phyloP scores from a whole-genome alignment of 108 stramenopile genomes.

The Conticribra weissflogii region DNA sequence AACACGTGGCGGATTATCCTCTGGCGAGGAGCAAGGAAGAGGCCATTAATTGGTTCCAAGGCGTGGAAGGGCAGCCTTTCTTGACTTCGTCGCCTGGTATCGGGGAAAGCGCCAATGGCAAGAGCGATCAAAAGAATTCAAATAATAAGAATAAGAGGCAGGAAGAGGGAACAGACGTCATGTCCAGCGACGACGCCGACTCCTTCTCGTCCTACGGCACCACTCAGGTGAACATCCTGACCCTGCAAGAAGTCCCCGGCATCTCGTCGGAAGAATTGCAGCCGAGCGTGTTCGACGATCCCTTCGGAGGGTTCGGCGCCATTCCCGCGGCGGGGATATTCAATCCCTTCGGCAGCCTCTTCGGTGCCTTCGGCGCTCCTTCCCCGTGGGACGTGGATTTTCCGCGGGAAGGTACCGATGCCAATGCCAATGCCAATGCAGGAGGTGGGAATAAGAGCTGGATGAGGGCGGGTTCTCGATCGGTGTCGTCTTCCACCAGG shows the following conservation, averaged over 20 bases:
- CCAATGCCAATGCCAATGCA: not conserved
- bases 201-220: conserved; percentile 42
- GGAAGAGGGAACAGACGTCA: not conserved
- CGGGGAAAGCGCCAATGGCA: not conserved
- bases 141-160: conserved; percentile 4
- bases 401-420: not conserved
- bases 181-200: not conserved
- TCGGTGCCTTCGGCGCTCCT: no score
- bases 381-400: no score
- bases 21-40: conserved; percentile 31
- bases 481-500: conserved; percentile 31
- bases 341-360: conserved; percentile 42
- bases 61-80: not conserved
- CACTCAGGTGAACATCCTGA: conserved; percentile 40
- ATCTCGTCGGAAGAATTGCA: conserved; percentile 2
- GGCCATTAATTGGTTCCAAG: conserved; percentile 37
- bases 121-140: conserved; percentile 3
- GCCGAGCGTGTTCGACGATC: conserved; percentile 25
- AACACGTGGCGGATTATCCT: conserved; percentile 46
- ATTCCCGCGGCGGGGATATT: conserved; percentile 25
- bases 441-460: conserved; percentile 12
- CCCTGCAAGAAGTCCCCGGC: conserved; percentile 33
- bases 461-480: conserved; percentile 22
- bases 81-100: not conserved
- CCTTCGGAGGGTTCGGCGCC: conserved; percentile 42